Evolutionary conservation across 176 grass and related monocot genomes (phyloP).

Genomic region (Lolium perenne): DNA sequence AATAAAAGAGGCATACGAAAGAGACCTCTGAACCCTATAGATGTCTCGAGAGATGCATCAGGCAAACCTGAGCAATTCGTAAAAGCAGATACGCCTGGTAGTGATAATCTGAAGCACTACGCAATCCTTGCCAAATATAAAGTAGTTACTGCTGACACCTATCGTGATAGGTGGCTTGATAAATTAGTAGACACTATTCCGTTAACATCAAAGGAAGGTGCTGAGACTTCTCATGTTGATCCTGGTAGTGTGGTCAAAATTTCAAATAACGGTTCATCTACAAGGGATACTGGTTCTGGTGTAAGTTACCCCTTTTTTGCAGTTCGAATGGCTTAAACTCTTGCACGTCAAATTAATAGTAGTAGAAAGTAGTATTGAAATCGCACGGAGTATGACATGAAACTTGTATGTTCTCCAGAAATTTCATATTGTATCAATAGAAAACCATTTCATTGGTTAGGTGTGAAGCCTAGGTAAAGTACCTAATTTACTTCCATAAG

Average conservation of each 20-base stretch:
- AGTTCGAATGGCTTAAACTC: constrained; percentile 30
- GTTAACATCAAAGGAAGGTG: constrained; percentile 60
- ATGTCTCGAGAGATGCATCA: constrained; percentile 60
- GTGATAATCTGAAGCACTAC: constrained; percentile 62
- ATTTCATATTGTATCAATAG: neutral
- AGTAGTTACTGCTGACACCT: constrained; percentile 59
- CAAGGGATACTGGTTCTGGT: constrained; percentile 53
- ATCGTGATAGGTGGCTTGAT: constrained; percentile 90
- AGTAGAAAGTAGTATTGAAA: constrained; percentile 17
- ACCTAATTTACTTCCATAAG: neutral
- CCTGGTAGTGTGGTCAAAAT: constrained; percentile 31
- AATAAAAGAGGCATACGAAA: constrained; percentile 63
- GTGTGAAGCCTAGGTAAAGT: constrained; percentile 15
- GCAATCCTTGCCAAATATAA: constrained; percentile 66
- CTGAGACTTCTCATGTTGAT: constrained; percentile 45
- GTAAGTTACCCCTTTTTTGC: constrained; percentile 47
- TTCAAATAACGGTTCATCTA: constrained; percentile 39
- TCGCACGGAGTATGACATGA: neutral
- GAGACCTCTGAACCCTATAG: constrained; percentile 58
- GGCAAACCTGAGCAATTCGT: constrained; percentile 54
- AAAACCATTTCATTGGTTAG: constrained; percentile 14
- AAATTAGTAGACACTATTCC: constrained; percentile 79
- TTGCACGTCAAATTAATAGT: constrained; percentile 26
- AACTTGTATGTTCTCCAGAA: constrained; percentile 1
- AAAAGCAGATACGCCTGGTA: constrained; percentile 87